Evolutionary conservation across 2,329 filamentous ascomycete species (phyloP).

Genomic region (Botrytis porri): DNA sequence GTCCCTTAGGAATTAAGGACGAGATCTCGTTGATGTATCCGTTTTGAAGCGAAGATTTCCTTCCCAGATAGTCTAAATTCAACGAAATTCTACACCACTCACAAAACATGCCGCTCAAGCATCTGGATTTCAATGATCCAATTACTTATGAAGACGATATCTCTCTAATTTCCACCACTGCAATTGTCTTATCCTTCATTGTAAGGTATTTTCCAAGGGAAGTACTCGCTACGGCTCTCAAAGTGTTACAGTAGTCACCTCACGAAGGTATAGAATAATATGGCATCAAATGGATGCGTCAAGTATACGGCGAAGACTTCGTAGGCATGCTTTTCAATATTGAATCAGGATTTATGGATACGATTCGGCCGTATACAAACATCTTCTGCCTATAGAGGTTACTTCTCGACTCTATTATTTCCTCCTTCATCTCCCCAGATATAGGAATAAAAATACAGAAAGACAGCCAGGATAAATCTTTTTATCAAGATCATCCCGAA

Average conservation of each 20-base stretch:
- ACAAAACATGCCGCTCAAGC: background rate
- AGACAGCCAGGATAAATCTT: too few relatives aligned
- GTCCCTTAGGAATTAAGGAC: too few relatives aligned
- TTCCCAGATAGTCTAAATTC: too few relatives aligned
- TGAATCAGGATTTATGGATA: too few relatives aligned
- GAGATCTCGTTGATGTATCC: too few relatives aligned
- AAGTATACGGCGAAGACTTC: background rate
- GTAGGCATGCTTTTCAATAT: background rate
- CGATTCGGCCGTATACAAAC: background rate
- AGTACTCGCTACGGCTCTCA: background rate
- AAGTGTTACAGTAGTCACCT: background rate
- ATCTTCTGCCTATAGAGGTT: background rate
- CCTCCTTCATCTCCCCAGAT: background rate
- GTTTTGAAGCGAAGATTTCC: too few relatives aligned
- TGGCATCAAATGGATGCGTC: background rate
- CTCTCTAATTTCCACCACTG: background rate
- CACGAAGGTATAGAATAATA: background rate
- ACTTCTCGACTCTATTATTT: too few relatives aligned
- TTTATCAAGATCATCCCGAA: too few relatives aligned
- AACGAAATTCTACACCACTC: background rate
- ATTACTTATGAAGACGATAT: background rate
- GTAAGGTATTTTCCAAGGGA: too few relatives aligned
- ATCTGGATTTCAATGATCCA: background rate
- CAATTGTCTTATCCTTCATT: background rate
- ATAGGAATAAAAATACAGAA: too few relatives aligned